Base-by-base conservation (phyloP, 2,329 filamentous ascomycete species). In the Penicillium griseofulvum region DNA sequence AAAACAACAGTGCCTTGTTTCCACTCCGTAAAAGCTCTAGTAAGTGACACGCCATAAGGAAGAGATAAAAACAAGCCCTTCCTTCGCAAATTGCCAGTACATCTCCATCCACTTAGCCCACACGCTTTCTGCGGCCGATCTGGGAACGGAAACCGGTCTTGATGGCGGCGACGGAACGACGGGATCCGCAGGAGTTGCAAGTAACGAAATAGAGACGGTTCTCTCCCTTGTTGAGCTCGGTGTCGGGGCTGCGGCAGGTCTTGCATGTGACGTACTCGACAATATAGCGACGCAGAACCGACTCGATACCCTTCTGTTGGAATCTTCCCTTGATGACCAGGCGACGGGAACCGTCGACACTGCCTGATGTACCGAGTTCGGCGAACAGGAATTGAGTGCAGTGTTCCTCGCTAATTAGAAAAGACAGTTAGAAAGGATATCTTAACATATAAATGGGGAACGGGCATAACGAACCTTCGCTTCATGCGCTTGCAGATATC, bases 101-200 rank as follows among this genome's bases (percentile, higher is more conserved):
- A 53, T 45, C 46, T 36, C 49, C 48, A 54, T 59, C 49, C 54
- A 54, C 67, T 83, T 91, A 95, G 77, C 83, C 89, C 77, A 90
- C 85, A 85, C 95, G 95, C 83, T 87, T 94, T 84, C 94, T 89
- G 89, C 97, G 97, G 76, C 94, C 94, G 77, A 99, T 90, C 80
- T 97, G 94, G 77, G 94, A 94, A 71, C 92, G 95, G 91, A 99
- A 99, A 91, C 94, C 94, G 59, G 91, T 96, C 87, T 99, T 99
- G 88, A 99, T 99, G 66, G 94, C 92, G 58, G 91, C 91, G 74
- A 97, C 93, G 71, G 87, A 91, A 74, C 92, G 88, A 78, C 93
- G 83, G 49, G 86, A 89, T 61, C 87, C 87, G 70, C 88, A 91
- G 56, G 87, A 88, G 80, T 94, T 96, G 86, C 93, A 97, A 57